Base-by-base conservation (phyloP, 192 early-diverging fungal species). In the Paraglomus brasilianum region DNA sequence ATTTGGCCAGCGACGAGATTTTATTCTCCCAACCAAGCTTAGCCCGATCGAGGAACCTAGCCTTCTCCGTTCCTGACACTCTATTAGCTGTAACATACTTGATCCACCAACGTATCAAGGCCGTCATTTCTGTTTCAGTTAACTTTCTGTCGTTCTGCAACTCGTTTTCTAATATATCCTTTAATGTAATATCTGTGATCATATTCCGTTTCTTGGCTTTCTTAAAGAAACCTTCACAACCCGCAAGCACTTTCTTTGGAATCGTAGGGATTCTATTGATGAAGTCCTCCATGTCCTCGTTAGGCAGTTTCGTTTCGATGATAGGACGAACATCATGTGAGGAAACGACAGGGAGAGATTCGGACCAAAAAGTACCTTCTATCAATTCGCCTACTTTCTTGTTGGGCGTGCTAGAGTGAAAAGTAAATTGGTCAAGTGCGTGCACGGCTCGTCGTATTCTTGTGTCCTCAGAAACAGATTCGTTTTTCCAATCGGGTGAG, bases 71-170 rank as follows among this genome's bases (percentile, higher is more conserved):
- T 56, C 6, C 53, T 11, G 17, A 17, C 11, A 56, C 19, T 19
- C 7, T 6, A 6, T 11, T 30, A 10, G 53, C 69, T 14, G 69
- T 67, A 5, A 72, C 69, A 69, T 80, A 86, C 15, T 72, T 74
- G 11, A 89, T 79, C 89, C 87, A 93, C 94, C 94, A 95, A 67
- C 83, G 81, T 70, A 95, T 72, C 50, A 91, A 79, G 0, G 82
- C 82, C 0, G 87, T 73, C 74, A 87, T 83, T 72, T 95, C 91
- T 1, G 69, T 59, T 21, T 72, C 71, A 8, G 77, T 73, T 3
- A 93, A 66, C 6, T 81, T 81, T 4, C 88, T 70, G n/a, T 30
- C 30, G 45, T 68, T 80, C 36, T 78, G 73, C 0, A 96, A 72
- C 66, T 96, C 93, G 1, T 30, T 30, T 4, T 47, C 51, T 10